Conservation (phyloP, 139 green algal species). For the Klebsormidium nitens region DNA sequence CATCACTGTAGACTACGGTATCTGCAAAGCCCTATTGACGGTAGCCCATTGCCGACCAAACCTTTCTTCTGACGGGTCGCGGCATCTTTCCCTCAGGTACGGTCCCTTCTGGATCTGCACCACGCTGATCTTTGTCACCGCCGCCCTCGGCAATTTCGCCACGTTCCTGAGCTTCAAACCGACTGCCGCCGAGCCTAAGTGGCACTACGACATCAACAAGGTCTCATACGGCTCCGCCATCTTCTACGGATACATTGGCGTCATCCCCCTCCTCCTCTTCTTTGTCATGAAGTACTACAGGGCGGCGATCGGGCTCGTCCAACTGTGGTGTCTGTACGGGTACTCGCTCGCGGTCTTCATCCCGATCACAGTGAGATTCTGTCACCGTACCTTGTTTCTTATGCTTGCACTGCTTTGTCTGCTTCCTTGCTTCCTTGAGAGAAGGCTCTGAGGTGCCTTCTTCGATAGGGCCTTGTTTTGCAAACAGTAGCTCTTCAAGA, state of each 20-base stretch:
- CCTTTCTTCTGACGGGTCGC: too few species aligned
- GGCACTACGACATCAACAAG: conserved; percentile 47
- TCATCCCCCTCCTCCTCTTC: conserved; percentile 40
- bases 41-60: too few species aligned
- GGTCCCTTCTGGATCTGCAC: conserved; percentile 53
- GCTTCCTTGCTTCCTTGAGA: not conserved
- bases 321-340: conserved; percentile 47
- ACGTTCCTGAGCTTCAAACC: conserved; percentile 34
- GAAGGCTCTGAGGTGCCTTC: not conserved
- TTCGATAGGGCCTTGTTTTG: not conserved
- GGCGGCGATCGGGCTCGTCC: conserved; percentile 6
- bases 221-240: conserved; percentile 29
- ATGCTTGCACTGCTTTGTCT: not conserved
- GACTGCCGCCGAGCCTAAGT: conserved; percentile 11
- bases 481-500: too few species aligned
- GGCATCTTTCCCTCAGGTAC: conserved; percentile 44
- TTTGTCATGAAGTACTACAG: conserved; percentile 33
- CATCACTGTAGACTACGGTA: not conserved
- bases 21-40: not conserved
- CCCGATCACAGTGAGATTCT: conserved; percentile 27
- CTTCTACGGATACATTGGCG: conserved; percentile 48
- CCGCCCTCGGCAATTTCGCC: conserved; percentile 36
- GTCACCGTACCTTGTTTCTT: not conserved
- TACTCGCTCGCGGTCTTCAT: conserved; percentile 50
- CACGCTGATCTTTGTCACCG: conserved; percentile 47